A percentile compares a stretch with the other conserved stretches of the same genome.
Conservation (phyloP, 2,329 filamentous ascomycete species). For the Teratosphaeria viscida region DNA sequence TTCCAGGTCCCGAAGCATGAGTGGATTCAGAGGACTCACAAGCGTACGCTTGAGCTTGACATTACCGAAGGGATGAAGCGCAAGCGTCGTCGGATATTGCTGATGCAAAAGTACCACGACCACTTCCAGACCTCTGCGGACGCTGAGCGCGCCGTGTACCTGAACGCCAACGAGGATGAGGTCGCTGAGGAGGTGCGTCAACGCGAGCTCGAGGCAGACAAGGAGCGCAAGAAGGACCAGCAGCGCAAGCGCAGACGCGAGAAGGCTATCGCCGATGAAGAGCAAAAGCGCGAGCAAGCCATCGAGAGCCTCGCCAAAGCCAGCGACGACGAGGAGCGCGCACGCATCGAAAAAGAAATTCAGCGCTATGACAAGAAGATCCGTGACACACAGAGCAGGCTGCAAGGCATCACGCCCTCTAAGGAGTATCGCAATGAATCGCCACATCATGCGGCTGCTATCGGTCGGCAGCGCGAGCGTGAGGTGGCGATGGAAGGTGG, state of each 20-base stretch:
- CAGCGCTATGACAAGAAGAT: conserved; percentile 89
- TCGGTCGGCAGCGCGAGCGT: conserved; percentile 18
- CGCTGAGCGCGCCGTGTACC: conserved; percentile 64
- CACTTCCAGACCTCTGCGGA: conserved; percentile 58
- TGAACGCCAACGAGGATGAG: conserved; percentile 64
- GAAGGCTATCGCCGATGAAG: conserved; percentile 83
- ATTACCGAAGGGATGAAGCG: conserved; percentile 53
- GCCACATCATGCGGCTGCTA: conserved; percentile 31
- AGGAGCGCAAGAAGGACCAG: conserved; percentile 99
- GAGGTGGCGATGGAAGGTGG: conserved; percentile 76
- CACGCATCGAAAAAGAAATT: conserved; percentile 72
- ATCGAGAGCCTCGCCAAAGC: conserved; percentile 67
- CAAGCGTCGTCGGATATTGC: conserved; percentile 52
- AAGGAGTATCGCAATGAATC: conserved; percentile 65
- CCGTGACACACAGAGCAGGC: conserved; percentile 74
- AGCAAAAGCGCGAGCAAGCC: conserved; percentile 70
- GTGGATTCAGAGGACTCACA: conserved; percentile 47
- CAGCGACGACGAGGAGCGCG: conserved; percentile 70
- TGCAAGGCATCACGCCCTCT: conserved; percentile 66
- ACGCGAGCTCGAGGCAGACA: conserved; percentile 84
- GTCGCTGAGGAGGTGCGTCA: conserved; percentile 81
- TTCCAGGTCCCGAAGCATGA: conserved; percentile 43
- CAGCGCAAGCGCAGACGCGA: conserved; percentile 91
- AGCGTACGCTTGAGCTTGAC: conserved; percentile 59
- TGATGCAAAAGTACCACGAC: conserved; percentile 46